Conservation (phyloP, 805 yeast species). For the Metschnikowia borealis region DNA sequence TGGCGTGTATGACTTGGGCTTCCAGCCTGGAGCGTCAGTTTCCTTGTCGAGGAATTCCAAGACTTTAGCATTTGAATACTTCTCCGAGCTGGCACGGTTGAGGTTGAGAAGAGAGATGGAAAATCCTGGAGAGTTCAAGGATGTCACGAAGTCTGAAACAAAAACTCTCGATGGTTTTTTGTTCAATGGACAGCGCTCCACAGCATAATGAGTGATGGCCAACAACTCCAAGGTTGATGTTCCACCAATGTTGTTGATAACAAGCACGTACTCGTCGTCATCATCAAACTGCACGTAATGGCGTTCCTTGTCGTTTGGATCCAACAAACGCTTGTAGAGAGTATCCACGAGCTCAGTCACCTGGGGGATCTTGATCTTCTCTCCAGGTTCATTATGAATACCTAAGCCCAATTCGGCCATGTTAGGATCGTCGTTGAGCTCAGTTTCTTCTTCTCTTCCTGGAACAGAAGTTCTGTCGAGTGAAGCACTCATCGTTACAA, state of each 20-base stretch:
- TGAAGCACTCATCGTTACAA: slow-evolving; percentile 87
- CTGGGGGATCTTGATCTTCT: slow-evolving; percentile 65
- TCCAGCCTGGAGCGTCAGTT: slow-evolving; percentile 85
- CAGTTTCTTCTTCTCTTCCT: slow-evolving; percentile 52
- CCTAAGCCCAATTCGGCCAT: slow-evolving; percentile 94
- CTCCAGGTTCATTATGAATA: slow-evolving; percentile 93
- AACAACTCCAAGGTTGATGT: slow-evolving; percentile 75
- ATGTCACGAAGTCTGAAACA: slow-evolving; percentile 80
- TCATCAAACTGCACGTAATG: slow-evolving; percentile 67
- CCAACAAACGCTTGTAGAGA: slow-evolving; percentile 60
- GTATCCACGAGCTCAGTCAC: slow-evolving; percentile 54
- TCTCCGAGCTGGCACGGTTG: slow-evolving; percentile 31
- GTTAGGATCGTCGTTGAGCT: slow-evolving; percentile 44
- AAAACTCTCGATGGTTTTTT: slow-evolving; percentile 67
- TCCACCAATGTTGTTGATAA: slow-evolving; percentile 88
- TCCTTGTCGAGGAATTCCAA: slow-evolving; percentile 62
- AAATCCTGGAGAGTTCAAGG: slow-evolving; percentile 90
- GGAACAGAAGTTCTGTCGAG: slow-evolving; percentile 89
- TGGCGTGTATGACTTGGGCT: slow-evolving; percentile 33
- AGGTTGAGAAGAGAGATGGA: slow-evolving; percentile 77
- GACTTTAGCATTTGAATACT: slow-evolving; percentile 17
- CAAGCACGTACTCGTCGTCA: slow-evolving; percentile 63
- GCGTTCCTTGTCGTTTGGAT: slow-evolving; percentile 67
- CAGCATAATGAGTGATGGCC: slow-evolving; percentile 62
- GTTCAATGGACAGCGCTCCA: slow-evolving; percentile 46